phyloP scores from a whole-genome alignment of 2,329 filamentous ascomycete species.

The Beauveria scarabaeidicola region DNA sequence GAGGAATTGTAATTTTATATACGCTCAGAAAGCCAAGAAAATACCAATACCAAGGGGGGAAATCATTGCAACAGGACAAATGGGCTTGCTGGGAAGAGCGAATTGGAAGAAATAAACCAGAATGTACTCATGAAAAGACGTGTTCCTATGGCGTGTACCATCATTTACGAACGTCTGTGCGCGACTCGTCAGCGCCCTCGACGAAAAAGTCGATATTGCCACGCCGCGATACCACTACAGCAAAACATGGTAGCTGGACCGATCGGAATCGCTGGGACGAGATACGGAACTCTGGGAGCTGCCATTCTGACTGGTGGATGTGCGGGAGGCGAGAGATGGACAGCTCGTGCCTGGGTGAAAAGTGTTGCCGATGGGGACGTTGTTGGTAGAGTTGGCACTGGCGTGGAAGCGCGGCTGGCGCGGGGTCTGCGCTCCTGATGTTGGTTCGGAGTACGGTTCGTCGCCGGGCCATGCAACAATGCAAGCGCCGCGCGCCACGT shows the following conservation, averaged over 20 bases:
- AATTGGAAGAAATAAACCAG: background rate
- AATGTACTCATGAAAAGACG: background rate
- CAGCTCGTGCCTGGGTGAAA: background rate
- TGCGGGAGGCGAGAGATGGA: background rate
- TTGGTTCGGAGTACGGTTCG: constrained; percentile 16
- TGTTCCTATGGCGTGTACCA: background rate
- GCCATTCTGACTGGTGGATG: background rate
- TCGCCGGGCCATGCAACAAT: constrained; percentile 22
- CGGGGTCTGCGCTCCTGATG: background rate
- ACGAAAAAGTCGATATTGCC: background rate
- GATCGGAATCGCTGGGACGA: background rate
- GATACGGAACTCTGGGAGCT: background rate
- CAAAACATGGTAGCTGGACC: background rate
- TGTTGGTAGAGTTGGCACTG: background rate
- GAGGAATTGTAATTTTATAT: constrained; percentile 9
- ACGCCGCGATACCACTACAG: background rate
- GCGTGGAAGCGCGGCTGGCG: constrained; percentile 1
- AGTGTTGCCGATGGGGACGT: background rate
- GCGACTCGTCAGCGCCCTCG: background rate
- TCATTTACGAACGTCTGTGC: background rate
- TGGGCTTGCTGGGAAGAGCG: background rate
- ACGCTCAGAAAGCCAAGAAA: background rate
- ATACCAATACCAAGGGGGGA: background rate
- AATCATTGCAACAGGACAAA: constrained; percentile 1
- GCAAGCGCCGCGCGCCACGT: constrained; percentile 18